A percentile compares a stretch with the other conserved stretches of the same genome.
These are phyloP conservation scores for Cladosporium sp. DNA, from an alignment of 2,329 filamentous ascomycete species.

Conservation along the genomic window DNA sequence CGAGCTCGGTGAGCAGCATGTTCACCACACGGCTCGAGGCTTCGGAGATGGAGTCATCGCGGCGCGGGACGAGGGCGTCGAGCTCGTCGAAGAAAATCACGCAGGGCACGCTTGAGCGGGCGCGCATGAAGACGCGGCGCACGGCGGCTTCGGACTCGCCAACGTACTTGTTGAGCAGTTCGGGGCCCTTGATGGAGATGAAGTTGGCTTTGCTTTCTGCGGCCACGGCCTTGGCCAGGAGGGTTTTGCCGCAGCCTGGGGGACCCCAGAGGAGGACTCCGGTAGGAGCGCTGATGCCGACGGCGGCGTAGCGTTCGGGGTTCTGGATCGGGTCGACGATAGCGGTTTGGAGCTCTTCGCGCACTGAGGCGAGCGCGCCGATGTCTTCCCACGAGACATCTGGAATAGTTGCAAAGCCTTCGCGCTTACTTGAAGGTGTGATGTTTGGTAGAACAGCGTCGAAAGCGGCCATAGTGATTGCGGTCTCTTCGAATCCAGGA, in stretches of 20 bases:
- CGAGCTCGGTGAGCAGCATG: slow-evolving; percentile 88
- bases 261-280: slow-evolving; percentile 96
- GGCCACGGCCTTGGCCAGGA: slow-evolving; percentile 93
- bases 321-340: slow-evolving; percentile 88
- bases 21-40: slow-evolving; percentile 89
- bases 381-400: slow-evolving; percentile 92
- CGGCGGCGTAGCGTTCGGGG: slow-evolving; percentile 71
- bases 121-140: slow-evolving; percentile 85
- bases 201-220: slow-evolving; percentile 97
- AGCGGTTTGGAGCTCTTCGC: slow-evolving; percentile 76
- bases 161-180: slow-evolving; percentile 95
- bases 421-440: slow-evolving; percentile 79
- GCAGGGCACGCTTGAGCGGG: slow-evolving; percentile 82
- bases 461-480: slow-evolving; percentile 69
- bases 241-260: slow-evolving; percentile 93
- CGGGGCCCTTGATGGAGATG: slow-evolving; percentile 95
- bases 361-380: slow-evolving; percentile 76
- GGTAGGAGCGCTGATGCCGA: slow-evolving; percentile 78
- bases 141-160: slow-evolving; percentile 94
- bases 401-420: slow-evolving; percentile 93
- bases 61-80: slow-evolving; percentile 83
- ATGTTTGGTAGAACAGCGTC: slow-evolving; percentile 71
- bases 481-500: slow-evolving; percentile 54
- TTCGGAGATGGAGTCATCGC: slow-evolving; percentile 75
- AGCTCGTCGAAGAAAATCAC: slow-evolving; percentile 98